A percentile compares a stretch with the other conserved stretches of the same genome.
Evolutionary conservation across 2,329 filamentous ascomycete species (phyloP).

Genomic region (Venturia carpophila): DNA sequence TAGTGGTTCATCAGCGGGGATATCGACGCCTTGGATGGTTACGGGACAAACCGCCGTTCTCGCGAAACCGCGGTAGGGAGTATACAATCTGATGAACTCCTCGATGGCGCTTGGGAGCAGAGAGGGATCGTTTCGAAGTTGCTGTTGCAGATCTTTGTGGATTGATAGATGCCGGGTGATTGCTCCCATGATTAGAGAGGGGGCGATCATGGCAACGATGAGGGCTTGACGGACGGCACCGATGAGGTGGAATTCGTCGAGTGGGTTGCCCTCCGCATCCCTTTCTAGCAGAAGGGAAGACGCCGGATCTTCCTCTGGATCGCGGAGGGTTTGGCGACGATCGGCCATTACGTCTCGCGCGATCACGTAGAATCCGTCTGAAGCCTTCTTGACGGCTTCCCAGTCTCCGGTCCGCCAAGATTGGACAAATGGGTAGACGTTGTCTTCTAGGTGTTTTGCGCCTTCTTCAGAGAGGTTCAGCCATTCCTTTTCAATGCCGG

Average conservation of each 20-base stretch:
- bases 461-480: conserved; percentile 19
- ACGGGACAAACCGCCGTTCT: conserved; percentile 18
- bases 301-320: conserved; percentile 20
- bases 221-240: conserved; percentile 19
- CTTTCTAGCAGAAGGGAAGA: conserved; percentile 18
- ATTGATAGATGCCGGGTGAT: conserved; percentile 19
- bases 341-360: conserved; percentile 20
- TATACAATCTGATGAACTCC: conserved; percentile 21
- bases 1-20: conserved; percentile 13
- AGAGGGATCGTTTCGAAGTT: conserved; percentile 17
- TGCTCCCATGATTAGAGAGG: conserved; percentile 20
- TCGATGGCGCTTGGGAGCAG: conserved; percentile 18
- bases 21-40: conserved; percentile 1
- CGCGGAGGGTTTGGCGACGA: conserved; percentile 15
- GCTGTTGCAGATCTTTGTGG: conserved; percentile 20
- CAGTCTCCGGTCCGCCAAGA: conserved; percentile 20
- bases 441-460: conserved; percentile 19
- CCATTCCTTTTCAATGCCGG: conserved; percentile 20
- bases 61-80: conserved; percentile 21
- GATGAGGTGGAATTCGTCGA: conserved; percentile 17
- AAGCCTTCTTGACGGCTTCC: conserved; percentile 19
- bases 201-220: conserved; percentile 21
- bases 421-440: conserved; percentile 20
- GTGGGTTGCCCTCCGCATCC: conserved; percentile 16
- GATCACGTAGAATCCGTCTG: conserved; percentile 20